Evolutionary conservation across 1,284 basidiomycete genomes (phyloP), one percentile per base, ranked within the genome.

Genomic region (Irpex sp.): DNA sequence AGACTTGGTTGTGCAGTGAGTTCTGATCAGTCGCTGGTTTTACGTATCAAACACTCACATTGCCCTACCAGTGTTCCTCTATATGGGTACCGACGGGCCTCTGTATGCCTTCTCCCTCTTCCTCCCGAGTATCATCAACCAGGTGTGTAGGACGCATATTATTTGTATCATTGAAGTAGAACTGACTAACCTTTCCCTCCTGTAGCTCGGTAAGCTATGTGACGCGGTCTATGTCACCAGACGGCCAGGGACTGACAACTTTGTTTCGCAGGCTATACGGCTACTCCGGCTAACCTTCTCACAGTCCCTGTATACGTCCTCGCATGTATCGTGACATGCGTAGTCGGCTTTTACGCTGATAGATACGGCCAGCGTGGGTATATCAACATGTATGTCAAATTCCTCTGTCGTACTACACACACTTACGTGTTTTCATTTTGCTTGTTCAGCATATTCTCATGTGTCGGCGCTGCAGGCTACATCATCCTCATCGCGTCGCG

Each of bases 61-160:
- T 2, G 26, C 8, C 9, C 39, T 15, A 11, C 15, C 59, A 88
- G 86, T 86, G 79, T 60, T 86, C 4, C 70, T 85, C 17, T 88
- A 87, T 65, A 77, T 73, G 69, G 86, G 87, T 26, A 74, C 74
- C 55, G 85, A 86, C 68, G 31, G 17, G 2, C 53, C 89, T 0
- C 73, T 92, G 37, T 92, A 91, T 68, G 87, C 89, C 1, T 91
- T 92, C 72, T 79, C 85, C 5, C 73, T 91, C 49, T 92, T 92
- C 77, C 77, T 90, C 39, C 90, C 90, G 4, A 87, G 82, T 49
- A 90, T 90, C 68, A 89, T 89, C 72, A 86, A 81, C 64, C 76
- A 87, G 75, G 84, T 88, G 64, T 61, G 71, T 71, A 39, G 72
- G 66, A 51, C 35, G n/a, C 21, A 31, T 6, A 17, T 21, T 36